Evolutionary conservation across 2,329 filamentous ascomycete genomes (phyloP), one percentile per base, ranked within the genome.

Genomic region (Phialophora chinensis): DNA sequence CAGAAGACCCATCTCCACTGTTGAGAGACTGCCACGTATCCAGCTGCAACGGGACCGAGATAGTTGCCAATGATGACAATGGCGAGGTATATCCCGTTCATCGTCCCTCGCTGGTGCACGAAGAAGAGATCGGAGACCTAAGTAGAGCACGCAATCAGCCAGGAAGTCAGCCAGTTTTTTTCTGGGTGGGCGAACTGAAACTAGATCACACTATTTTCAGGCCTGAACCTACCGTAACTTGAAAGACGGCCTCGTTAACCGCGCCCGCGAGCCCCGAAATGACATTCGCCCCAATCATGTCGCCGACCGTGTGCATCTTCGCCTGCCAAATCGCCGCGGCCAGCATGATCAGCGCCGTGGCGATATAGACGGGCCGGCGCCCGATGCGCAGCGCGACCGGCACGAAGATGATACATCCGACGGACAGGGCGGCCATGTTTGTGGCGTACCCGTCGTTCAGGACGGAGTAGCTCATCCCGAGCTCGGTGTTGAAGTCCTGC

Each of bases 21-120:
- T 64, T 79, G 75, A 11, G 62, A 65, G 10, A 73, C 75, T 25
- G 76, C 77, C 54, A 78, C 74, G 6, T 72, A 70, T 0, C 77
- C 77, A 7, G 76, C 74, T 6, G 75, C 76, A 62, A 79, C 77
- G 4, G 76, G 77, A 0, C 73, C 74, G 8, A 79, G 67, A 38
- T 77, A 79, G 56, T 65, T 65, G 23, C 78, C 75, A 65, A 76
- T 72, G 70, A 74, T 78, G 25, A 77, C 73, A 47, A 79, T 76
- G 66, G 76, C 79, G 70, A 85, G 76, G 66, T 84, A 86, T 6
- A 83, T 76, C 1, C 76, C 77, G 69, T 86, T 86, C 80, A 83
- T 83, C 2, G 77, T 76, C 0, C 80, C 83, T n/a, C 80, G 78
- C 57, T 84, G 78, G 65, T 84, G 82, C 4, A 84, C 77, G 65